phyloP scores from a whole-genome alignment of 2,329 filamentous ascomycete species.

The Metarhizium humberi region DNA sequence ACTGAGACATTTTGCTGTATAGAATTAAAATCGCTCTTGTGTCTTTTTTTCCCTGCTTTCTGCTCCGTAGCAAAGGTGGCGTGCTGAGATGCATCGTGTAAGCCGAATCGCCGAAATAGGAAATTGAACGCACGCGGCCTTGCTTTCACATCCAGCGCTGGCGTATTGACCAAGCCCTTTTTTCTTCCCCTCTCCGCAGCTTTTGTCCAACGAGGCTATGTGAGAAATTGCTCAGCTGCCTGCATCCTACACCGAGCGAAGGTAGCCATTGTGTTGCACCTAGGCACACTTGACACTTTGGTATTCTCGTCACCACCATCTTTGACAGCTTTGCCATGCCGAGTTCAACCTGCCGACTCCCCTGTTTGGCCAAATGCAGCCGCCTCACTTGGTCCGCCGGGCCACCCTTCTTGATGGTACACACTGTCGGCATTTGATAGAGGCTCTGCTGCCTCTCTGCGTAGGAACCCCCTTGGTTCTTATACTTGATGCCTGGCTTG shows the following conservation, averaged over 20 bases:
- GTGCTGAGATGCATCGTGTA: not conserved
- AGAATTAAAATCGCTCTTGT: too few relatives aligned
- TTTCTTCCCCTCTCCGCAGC: too few relatives aligned
- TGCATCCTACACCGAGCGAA: not conserved
- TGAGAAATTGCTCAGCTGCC: not conserved
- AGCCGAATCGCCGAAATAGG: not conserved
- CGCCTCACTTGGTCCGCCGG: not conserved
- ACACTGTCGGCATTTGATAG: not conserved
- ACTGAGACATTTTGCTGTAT: too few relatives aligned
- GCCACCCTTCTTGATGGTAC: not conserved
- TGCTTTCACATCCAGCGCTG: too few relatives aligned
- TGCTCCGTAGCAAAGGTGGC: not conserved
- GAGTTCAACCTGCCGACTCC: not conserved
- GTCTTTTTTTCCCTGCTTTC: too few relatives aligned
- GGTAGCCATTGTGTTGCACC: not conserved
- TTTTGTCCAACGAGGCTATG: not conserved
- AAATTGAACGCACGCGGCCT: not conserved
- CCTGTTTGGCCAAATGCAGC: not conserved
- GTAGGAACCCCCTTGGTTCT: not conserved
- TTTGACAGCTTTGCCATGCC: too few relatives aligned
- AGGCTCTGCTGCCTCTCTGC: not conserved
- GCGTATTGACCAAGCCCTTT: too few relatives aligned
- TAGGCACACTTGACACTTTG: too few relatives aligned
- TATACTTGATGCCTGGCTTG: conserved; percentile 1
- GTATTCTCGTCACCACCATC: not conserved